Evolutionary conservation across 495 filamentous ascomycete genomes (phyloP).

Genomic region (Neurospora discreta): DNA sequence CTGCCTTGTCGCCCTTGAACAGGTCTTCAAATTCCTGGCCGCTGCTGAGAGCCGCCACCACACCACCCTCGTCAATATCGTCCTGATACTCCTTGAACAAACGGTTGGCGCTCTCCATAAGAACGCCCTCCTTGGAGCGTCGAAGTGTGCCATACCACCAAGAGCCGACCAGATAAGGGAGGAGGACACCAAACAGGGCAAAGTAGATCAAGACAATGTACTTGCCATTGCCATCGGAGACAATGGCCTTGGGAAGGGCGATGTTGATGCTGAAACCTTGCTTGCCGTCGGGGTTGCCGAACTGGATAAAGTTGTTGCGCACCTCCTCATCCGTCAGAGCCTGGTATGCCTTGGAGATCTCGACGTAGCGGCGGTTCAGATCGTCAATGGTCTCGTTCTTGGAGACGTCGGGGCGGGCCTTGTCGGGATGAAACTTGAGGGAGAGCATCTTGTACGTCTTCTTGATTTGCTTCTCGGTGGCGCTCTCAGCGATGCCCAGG

Average conservation of each 20-base stretch:
- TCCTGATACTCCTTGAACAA: constrained; percentile 90
- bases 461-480: constrained; percentile 83
- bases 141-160: constrained; percentile 98
- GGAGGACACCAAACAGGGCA: constrained; percentile 68
- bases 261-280: constrained; percentile 98
- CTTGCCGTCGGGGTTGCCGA: constrained; percentile 93
- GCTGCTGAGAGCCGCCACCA: constrained; percentile 67
- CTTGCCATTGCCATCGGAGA: constrained; percentile 88
- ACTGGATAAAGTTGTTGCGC: constrained; percentile 91
- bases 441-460: constrained; percentile 77
- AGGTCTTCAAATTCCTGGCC: constrained; percentile 65
- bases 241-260: constrained; percentile 83
- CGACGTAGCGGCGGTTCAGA: constrained; percentile 81
- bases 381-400: constrained; percentile 83
- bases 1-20: constrained; percentile 61
- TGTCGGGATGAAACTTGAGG: constrained; percentile 85
- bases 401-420: constrained; percentile 64
- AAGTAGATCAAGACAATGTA: constrained; percentile 89
- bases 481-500: constrained; percentile 71
- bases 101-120: constrained; percentile 83
- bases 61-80: constrained; percentile 62
- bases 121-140: constrained; percentile 80
- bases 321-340: constrained; percentile 93
- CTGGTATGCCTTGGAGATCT: constrained; percentile 95
- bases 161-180: constrained; percentile 87